These are phyloP conservation scores for Pisolithus thermaeus DNA, from an alignment of 1,284 basidiomycete species.

Conservation along the genomic window DNA sequence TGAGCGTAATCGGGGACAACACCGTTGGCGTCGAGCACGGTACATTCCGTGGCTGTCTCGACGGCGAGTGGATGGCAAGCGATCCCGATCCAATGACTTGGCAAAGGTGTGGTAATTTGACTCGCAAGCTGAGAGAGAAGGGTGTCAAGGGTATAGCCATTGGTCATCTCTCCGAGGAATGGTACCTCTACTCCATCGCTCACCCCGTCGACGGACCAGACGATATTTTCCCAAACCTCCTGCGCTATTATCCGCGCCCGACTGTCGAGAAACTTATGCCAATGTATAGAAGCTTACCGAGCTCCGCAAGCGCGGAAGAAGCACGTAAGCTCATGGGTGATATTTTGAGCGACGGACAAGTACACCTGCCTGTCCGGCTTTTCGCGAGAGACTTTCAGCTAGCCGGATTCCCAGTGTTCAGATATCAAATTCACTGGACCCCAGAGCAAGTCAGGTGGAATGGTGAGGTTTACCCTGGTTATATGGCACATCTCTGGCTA, in stretches of 20 bases:
- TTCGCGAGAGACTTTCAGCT: slow-evolving; percentile 54
- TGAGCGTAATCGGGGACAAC: slow-evolving; percentile 52
- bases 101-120: slow-evolving; percentile 60
- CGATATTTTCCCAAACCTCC: slow-evolving; percentile 54
- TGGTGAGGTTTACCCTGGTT: slow-evolving; percentile 35
- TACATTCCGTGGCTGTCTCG: slow-evolving; percentile 65
- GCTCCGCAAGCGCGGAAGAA: slow-evolving; percentile 36
- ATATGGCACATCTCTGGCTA: slow-evolving; percentile 10
- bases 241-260: slow-evolving; percentile 53
- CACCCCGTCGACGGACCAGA: slow-evolving; percentile 44
- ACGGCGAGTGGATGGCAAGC: slow-evolving; percentile 48
- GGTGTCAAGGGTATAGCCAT: slow-evolving; percentile 58
- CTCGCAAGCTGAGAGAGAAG: slow-evolving; percentile 44
- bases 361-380: slow-evolving; percentile 62
- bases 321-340: slow-evolving; percentile 41
- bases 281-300: slow-evolving; percentile 36
- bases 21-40: slow-evolving; percentile 44
- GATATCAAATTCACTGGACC: slow-evolving; percentile 67
- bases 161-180: slow-evolving; percentile 70
- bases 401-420: slow-evolving; percentile 52
- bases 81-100: slow-evolving; percentile 56
- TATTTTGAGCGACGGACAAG: slow-evolving; percentile 62
- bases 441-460: slow-evolving; percentile 50
- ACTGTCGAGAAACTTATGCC: slow-evolving; percentile 43
- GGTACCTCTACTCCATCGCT: slow-evolving; percentile 69